Conservation (phyloP, 2,329 filamentous ascomycete genomes). For the Cercospora citrullina region DNA sequence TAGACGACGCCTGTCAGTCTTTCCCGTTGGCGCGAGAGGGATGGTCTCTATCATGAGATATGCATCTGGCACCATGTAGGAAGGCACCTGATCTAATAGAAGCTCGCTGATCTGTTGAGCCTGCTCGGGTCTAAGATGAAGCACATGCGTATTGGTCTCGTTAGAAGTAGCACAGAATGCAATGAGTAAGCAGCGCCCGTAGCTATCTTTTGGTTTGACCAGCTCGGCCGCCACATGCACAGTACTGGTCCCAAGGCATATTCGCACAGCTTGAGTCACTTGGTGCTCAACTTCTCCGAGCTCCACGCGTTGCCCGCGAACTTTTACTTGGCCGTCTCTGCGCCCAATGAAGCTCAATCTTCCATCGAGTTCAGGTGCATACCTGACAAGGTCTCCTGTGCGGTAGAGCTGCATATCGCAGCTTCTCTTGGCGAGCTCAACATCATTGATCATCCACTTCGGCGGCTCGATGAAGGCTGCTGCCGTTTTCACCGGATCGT, state of each 20-base stretch:
- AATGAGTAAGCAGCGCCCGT: too few species aligned
- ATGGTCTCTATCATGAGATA: constrained; percentile 21
- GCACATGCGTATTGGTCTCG: background rate
- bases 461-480: background rate
- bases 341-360: constrained; percentile 6
- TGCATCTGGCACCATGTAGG: constrained; percentile 10
- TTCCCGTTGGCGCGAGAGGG: constrained; percentile 43
- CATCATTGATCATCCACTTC: background rate
- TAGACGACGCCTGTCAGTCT: constrained; percentile 27
- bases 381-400: constrained; percentile 15
- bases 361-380: background rate
- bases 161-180: background rate
- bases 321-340: constrained; percentile 10
- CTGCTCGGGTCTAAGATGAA: background rate
- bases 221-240: background rate
- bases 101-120: background rate
- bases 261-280: background rate
- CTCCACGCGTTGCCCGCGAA: constrained; percentile 13
- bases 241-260: background rate
- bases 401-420: constrained; percentile 8
- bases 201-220: background rate
- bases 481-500: background rate
- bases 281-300: constrained; percentile 7
- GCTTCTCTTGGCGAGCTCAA: background rate
- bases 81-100: background rate